Evolutionary conservation across 2,329 filamentous ascomycete species (phyloP), one percentile per base, ranked within the genome.

Genomic region (Monascus ruber): DNA sequence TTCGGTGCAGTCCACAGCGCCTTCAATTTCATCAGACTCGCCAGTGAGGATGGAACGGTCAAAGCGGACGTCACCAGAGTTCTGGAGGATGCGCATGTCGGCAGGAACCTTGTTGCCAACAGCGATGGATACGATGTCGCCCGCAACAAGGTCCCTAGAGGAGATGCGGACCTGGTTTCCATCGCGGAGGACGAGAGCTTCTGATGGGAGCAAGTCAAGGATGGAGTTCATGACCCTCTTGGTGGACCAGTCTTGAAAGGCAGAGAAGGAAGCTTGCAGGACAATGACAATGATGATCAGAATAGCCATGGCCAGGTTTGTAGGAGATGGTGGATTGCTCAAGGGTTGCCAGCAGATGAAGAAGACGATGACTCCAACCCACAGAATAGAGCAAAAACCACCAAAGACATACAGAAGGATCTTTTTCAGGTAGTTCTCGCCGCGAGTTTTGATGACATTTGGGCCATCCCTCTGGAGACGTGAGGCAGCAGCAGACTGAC

Each of bases 181-280:
- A 46, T 83, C 74, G 17, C 83, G 74, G 5, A 82, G 61, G 5
- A 83, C 70, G 25, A 79, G 65, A 49, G 79, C 85, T 42, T 77
- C 70, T 49, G 85, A 82, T 0, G 83, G 83, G n/a, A 88, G 69
- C 82, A 88, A 84, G 11, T 74, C 80, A 35, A 79, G 83, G 55
- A 88, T 88, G 0, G 81, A 85, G 11, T 77, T 75, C 84, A 88
- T 88, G 40, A 86, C 82, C 4, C 79, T 69, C 1, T 76, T 81
- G 0, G 81, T 83, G 2, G 81, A 85, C 75, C 82, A 88, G 55
- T 88, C 83, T 52, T 81, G 77, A 68, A 72, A 82, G 52, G 74
- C 73, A 52, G 79, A 79, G 63, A 86, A 87, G 2, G 67, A 73
- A 45, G 80, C 83, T 50, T 82, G 77, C 32, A 81, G 74, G 46